Evolutionary conservation across 148 eudicot genomes (phyloP), one percentile per base, ranked within the genome.

Genomic region (Arbutus unedo): DNA sequence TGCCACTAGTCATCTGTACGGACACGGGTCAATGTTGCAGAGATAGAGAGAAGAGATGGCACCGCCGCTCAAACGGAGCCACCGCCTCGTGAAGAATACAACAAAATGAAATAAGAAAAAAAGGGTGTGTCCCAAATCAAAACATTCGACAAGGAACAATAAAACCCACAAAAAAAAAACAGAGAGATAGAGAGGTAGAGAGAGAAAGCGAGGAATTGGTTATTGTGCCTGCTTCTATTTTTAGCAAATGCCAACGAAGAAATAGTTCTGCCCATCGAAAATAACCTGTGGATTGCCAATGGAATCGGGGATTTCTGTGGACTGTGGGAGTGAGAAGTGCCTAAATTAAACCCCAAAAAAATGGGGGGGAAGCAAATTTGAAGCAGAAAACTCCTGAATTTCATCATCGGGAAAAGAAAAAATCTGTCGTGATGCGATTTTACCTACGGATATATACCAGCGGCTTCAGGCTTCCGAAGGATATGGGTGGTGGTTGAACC

Each of bases 61-160:
- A 71, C 90, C 88, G 88, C 81, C 82, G 77, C 3, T 77, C 50
- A 41, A 83, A 84, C 87, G 90, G 87, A 82, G 84, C 89, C 89
- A 84, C 88, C 89, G 83, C 87, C 87, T 23, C 88, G 60, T 2
- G 31, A 10, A 54, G 6, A 4, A 21, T 6, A 41, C 31, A 0
- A 4, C 1, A n/a, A 14, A 16, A 6, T 11, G 13, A n/a, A 23
- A 21, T 5, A 31, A 73, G 50, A 10, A 19, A 47, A 6, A 8
- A 59, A 7, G 19, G 25, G 2, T 79, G 13, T 66, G n/a, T 64
- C 73, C 41, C 21, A 25, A 78, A 47, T 38, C 11, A 82, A 38
- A 1, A 38, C 19, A 41, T 51, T 18, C 21, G 11, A 38, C 45
- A 38, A 15, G 68, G 16, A 50, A 79, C 38, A 79, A 59, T 57